Base-by-base conservation (phyloP, 2,329 filamentous ascomycete genomes). In the Fusarium sp. region DNA sequence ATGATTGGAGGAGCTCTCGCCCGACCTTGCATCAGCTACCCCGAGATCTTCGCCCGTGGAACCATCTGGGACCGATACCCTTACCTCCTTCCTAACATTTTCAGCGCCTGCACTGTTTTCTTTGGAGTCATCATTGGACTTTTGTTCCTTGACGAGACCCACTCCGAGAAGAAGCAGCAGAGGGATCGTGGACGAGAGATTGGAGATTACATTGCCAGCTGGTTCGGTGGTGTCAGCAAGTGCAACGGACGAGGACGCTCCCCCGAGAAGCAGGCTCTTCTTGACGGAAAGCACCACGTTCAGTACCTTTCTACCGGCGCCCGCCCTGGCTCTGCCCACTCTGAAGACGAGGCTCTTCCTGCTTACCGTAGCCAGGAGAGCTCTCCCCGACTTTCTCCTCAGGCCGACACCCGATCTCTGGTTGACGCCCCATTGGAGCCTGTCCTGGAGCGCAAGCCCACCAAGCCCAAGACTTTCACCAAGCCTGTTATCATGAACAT, bases 81-180 rank as follows among this genome's bases (percentile, higher is more conserved):
- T 1, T 99, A 97, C 80, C 87, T 98, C 41, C 87, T 98, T 52
- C 94, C 94, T 38, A 98, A 98, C 80, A 81, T 97, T n/a, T 92
- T 97, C 72, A 97, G 94, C 80, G 91, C 94, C 32, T 83, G 84
- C n/a, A 89, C 96, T 18, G 91, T 97, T 12, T 81, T 91, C 41
- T 84, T 92, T 67, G 93, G 94, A 20, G 90, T 97, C 48, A 78
- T 91, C 6, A 86, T 96, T 56, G 94, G 94, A 20, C 84, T 97
- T 58, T 82, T 98, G 22, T 98, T 97, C 77, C 85, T 99, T 58
- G 94, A 99, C 78, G 96, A 99, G 82, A 98, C 96, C 2, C 96
- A 99, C 77, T 87, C 90, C 52, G 90, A 92, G 78, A 92, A 92
- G 83, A 97, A 92, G 82, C 80, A 90, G 71, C 86, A 90, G 60